Evolutionary conservation across 2,329 filamentous ascomycete genomes (phyloP), one percentile per base, ranked within the genome.

Genomic region (Colletotrichum karsti): DNA sequence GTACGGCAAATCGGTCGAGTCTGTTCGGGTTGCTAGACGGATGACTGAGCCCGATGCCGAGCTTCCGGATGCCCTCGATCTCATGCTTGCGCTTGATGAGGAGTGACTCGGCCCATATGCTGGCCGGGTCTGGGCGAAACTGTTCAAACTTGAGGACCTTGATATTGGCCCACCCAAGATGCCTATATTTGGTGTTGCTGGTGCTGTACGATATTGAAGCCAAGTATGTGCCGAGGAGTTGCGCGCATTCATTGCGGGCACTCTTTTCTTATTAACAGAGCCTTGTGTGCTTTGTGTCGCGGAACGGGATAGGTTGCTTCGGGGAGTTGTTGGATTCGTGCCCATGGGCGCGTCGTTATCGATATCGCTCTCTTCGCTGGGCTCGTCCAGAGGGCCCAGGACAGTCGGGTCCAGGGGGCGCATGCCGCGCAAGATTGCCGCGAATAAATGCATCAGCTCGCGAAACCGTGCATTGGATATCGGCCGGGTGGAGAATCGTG

Each of bases 371-470:
- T 82, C 82, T 4, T 74, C 73, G 13, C 72, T 72, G 3, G 73
- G 72, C 15, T 66, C 72, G 35, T 75, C 74, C 10, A 72, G 60
- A 12, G 70, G 72, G 26, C 79, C 76, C 5, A 93, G 75, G 5
- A 89, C 77, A 0, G 81, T 80, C 0, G 87, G 81, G 65, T 91
- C 84, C 3, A 93, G 81, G 0, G 88, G 84, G 28, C 83, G 86
- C 92, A 98, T 97, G 18, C 86, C 87, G 58, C 92, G 89, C 13
- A 98, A 82, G 0, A 98, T 83, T 59, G 92, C 89, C 2, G 95
- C 92, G 78, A 98, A 98, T 26, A 93, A 84, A 63, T 90, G 87
- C 94, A 98, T 98, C 30, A 98, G 83, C 22, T 86, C 82, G 39
- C 92, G 87, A 76, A 99, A 98, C 57, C 91, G 87, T 0, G 80